These are phyloP conservation scores for Oryza meridionalis DNA, from an alignment of 176 grass and related monocot species.

Conservation along the genomic window DNA sequence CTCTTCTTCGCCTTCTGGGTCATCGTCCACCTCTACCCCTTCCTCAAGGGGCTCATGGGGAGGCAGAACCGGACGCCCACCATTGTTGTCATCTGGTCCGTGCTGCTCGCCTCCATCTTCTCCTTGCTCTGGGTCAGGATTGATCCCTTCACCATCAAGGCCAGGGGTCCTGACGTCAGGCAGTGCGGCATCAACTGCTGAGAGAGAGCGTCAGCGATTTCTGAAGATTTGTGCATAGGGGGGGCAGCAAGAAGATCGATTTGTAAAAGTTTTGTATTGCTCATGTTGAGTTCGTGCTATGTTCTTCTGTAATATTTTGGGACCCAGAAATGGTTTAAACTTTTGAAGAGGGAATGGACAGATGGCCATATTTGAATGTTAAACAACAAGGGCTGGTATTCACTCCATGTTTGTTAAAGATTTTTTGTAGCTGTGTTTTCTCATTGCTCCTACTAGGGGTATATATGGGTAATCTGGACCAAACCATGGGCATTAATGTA, in stretches of 20 bases:
- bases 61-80: constrained; percentile 95
- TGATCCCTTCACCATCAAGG: constrained; percentile 74
- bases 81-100: constrained; percentile 90
- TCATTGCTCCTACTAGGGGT: not conserved
- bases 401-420: not conserved
- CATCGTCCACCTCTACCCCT: constrained; percentile 93
- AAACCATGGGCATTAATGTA: not conserved
- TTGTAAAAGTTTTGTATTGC: constrained; percentile 68
- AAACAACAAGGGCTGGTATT: not conserved
- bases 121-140: constrained; percentile 98
- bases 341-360: constrained; percentile 40
- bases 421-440: not conserved
- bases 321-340: constrained; percentile 33
- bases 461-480: not conserved
- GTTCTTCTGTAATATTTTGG: constrained; percentile 54
- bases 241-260: constrained; percentile 25
- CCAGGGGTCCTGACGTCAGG: constrained; percentile 79
- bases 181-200: constrained; percentile 97
- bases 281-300: constrained; percentile 37
- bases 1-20: constrained; percentile 97
- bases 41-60: constrained; percentile 97
- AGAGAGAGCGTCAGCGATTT: not conserved
- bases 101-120: constrained; percentile 92
- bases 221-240: constrained; percentile 56
- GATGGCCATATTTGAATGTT: constrained; percentile 40